Evolutionary conservation across 2,329 filamentous ascomycete genomes (phyloP).

Genomic region (Ascochyta koolunga): DNA sequence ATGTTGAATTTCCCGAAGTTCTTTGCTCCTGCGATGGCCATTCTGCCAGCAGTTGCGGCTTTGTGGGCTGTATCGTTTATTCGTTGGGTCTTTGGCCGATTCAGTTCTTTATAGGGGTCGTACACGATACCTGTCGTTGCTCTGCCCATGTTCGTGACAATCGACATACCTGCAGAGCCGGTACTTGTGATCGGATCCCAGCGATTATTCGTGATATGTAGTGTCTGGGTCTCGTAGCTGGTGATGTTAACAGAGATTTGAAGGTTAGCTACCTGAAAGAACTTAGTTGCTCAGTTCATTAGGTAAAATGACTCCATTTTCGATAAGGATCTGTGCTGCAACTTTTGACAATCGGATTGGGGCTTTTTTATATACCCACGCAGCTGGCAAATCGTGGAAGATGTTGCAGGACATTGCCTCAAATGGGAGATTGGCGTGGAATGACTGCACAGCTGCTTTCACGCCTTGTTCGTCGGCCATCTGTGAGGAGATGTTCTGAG

Average conservation of each 20-base stretch:
- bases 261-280: neutral
- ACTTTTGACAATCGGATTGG: slow-evolving; percentile 29
- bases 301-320: slow-evolving; percentile 21
- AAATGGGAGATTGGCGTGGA: slow-evolving; percentile 34
- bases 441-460: slow-evolving; percentile 32
- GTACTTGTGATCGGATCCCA: slow-evolving; percentile 72
- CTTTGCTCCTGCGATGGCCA: slow-evolving; percentile 22
- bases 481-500: slow-evolving; percentile 25
- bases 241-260: neutral
- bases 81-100: slow-evolving; percentile 4
- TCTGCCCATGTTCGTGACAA: slow-evolving; percentile 60
- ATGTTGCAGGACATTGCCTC: slow-evolving; percentile 33
- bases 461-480: slow-evolving; percentile 34
- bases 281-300: slow-evolving; percentile 27
- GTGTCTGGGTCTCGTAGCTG: slow-evolving; percentile 28
- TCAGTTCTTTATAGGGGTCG: slow-evolving; percentile 20
- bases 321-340: slow-evolving; percentile 30
- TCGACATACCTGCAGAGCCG: slow-evolving; percentile 62
- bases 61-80: slow-evolving; percentile 2
- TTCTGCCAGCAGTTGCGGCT: slow-evolving; percentile 12
- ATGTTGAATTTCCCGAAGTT: slow-evolving; percentile 28
- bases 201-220: slow-evolving; percentile 42
- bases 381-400: slow-evolving; percentile 25
- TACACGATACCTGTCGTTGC: slow-evolving; percentile 63
- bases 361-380: slow-evolving; percentile 29